Percentiles rank a stretch among this genome's conserved stretches.
Evolutionary conservation across 129 eudicot species (phyloP).

Genomic region (Scalesia atractyloides): DNA sequence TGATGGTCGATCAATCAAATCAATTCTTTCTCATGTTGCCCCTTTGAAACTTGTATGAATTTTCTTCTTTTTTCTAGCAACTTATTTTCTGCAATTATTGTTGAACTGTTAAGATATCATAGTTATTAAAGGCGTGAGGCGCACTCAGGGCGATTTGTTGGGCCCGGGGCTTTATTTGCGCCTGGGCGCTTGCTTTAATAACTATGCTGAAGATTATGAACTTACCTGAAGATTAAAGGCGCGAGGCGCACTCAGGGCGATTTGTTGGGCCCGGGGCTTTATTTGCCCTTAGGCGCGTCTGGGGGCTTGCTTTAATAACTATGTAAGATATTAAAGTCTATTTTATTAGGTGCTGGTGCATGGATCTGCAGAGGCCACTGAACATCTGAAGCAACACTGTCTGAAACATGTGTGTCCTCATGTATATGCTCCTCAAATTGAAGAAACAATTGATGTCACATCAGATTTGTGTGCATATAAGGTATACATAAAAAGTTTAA

Average conservation of each 20-base stretch:
- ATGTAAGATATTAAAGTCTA: not conserved
- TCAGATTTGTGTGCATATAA: slow-evolving; percentile 98
- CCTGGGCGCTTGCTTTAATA: too few species aligned
- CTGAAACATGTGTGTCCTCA: slow-evolving; percentile 84
- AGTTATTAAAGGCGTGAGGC: too few species aligned
- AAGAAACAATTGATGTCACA: slow-evolving; percentile 93
- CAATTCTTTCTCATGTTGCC: slow-evolving; percentile 83
- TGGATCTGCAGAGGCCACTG: slow-evolving; percentile 99
- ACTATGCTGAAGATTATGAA: too few species aligned
- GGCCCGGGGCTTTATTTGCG: too few species aligned
- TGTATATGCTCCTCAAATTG: slow-evolving; percentile 93
- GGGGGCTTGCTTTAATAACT: too few species aligned
- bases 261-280: too few species aligned
- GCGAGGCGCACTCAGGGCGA: too few species aligned
- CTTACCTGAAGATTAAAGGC: too few species aligned
- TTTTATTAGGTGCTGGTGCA: slow-evolving; percentile 82
- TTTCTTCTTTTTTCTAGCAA: not conserved
- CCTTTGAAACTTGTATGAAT: slow-evolving; percentile 83
- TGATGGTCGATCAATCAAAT: slow-evolving; percentile 93
- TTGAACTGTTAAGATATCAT: not conserved
- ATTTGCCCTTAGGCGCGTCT: too few species aligned
- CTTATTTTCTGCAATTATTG: not conserved
- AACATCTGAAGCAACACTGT: slow-evolving; percentile 96
- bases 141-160: too few species aligned
- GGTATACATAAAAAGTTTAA: slow-evolving; percentile 41